Percentiles rank a stretch among this genome's conserved stretches.
phyloP scores from a whole-genome alignment of 345 rosid species.

The Corchorus olitorius region DNA sequence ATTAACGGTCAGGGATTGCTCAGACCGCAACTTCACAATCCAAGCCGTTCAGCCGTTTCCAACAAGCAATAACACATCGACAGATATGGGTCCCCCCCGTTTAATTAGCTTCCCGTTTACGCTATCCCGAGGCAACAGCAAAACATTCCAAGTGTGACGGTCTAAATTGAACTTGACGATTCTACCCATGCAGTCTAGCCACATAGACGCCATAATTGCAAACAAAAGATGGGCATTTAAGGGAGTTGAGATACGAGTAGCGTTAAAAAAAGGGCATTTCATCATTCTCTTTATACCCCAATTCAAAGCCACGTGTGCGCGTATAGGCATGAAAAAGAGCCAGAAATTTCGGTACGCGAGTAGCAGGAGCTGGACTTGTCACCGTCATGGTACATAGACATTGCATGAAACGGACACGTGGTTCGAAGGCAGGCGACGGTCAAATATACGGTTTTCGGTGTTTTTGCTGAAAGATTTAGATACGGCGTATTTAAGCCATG shows the following conservation, averaged over 20 bases:
- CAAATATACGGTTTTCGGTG: slow-evolving; percentile 7
- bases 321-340: neutral
- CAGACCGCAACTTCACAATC: neutral
- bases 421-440: neutral
- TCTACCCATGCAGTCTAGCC: neutral
- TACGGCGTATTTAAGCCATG: neutral
- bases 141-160: slow-evolving; percentile 19
- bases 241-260: neutral
- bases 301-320: slow-evolving; percentile 28
- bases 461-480: neutral
- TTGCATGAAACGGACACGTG: slow-evolving; percentile 37
- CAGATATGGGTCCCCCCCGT: slow-evolving; percentile 20
- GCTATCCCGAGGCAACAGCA: neutral
- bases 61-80: neutral
- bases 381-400: slow-evolving; percentile 13
- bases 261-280: neutral
- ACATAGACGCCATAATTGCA: neutral
- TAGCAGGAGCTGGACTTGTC: slow-evolving; percentile 26
- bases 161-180: neutral
- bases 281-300: neutral
- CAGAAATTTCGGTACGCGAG: slow-evolving; percentile 21
- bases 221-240: neutral
- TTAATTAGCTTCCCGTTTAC: slow-evolving; percentile 6
- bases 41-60: neutral
- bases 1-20: slow-evolving; percentile 42